Evolutionary conservation across 345 rosid species (phyloP).

Genomic region (Pugionium cornutum): DNA sequence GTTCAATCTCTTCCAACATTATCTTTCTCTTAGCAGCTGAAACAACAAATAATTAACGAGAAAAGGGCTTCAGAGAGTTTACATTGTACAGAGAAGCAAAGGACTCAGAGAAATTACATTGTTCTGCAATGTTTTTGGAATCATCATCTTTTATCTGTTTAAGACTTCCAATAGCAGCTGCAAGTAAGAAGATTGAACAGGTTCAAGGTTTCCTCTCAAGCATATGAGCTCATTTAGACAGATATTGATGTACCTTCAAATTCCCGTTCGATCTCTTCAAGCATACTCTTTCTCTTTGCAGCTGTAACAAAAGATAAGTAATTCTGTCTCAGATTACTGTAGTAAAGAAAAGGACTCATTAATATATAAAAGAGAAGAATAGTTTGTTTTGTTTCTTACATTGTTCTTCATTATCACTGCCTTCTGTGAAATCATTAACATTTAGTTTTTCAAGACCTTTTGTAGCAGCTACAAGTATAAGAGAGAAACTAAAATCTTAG

Average conservation of each 20-base stretch:
- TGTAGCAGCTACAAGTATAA: slow-evolving; percentile 30
- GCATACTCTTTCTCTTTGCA: slow-evolving; percentile 24
- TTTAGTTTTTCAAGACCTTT: slow-evolving; percentile 3
- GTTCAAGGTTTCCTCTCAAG: slow-evolving; percentile 1
- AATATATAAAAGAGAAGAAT: not conserved
- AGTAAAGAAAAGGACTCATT: not conserved
- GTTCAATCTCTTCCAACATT: slow-evolving; percentile 37
- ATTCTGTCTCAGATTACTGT: slow-evolving; percentile 4
- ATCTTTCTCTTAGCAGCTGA: slow-evolving; percentile 26
- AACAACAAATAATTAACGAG: not conserved
- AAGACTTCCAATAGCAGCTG: slow-evolving; percentile 25
- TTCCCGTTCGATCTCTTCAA: slow-evolving; percentile 28
- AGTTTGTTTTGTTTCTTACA: slow-evolving; percentile 7
- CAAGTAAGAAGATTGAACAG: not conserved
- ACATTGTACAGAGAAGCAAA: not conserved
- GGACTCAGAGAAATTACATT: slow-evolving; percentile 22
- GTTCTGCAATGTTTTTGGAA: slow-evolving; percentile 6
- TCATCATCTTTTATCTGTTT: not conserved
- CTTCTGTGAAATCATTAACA: not conserved
- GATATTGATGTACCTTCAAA: slow-evolving; percentile 30
- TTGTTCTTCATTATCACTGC: slow-evolving; percentile 19
- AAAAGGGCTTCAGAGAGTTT: not conserved
- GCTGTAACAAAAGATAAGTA: slow-evolving; percentile 18
- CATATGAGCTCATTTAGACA: not conserved
- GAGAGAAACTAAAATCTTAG: not conserved